Evolutionary conservation across 352 stramenopile genomes (phyloP).

Genomic region (Phytopythium mirpurense): DNA sequence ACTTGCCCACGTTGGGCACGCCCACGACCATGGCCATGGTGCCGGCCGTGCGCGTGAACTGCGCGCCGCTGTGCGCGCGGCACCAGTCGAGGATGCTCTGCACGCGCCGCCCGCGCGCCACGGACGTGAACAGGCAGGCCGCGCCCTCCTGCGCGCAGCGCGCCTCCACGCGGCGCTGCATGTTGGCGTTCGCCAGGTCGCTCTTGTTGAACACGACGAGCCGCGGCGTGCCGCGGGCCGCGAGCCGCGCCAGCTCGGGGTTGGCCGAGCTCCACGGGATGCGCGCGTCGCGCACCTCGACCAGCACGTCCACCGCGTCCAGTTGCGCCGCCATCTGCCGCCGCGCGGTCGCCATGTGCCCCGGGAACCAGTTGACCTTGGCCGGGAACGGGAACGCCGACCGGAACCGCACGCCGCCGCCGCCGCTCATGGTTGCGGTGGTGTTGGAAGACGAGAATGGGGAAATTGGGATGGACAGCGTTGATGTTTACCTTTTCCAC

Average conservation of each 20-base stretch:
- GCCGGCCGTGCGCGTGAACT: conserved; percentile 82
- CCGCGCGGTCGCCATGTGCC: conserved; percentile 78
- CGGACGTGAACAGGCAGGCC: conserved; percentile 76
- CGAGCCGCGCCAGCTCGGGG: conserved; percentile 68
- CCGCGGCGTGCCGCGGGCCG: conserved; percentile 71
- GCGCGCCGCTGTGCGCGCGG: conserved; percentile 59
- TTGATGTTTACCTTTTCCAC: too few relatives aligned
- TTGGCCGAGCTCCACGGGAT: conserved; percentile 85
- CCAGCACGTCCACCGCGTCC: conserved; percentile 75
- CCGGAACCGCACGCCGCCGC: conserved; percentile 51
- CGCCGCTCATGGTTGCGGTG: too few relatives aligned
- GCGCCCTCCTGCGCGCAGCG: conserved; percentile 38
- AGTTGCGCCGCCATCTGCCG: conserved; percentile 80
- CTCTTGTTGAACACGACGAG: conserved; percentile 88
- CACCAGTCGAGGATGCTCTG: conserved; percentile 79
- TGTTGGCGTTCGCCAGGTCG: conserved; percentile 80
- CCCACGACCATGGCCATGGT: conserved; percentile 88
- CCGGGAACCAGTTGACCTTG: conserved; percentile 88
- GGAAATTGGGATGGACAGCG: too few relatives aligned
- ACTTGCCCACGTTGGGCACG: conserved; percentile 90
- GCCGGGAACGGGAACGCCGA: conserved; percentile 69
- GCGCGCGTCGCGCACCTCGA: conserved; percentile 80
- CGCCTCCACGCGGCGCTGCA: conserved; percentile 69
- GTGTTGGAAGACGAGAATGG: too few relatives aligned
- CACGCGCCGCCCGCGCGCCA: conserved; percentile 70